phyloP scores from a whole-genome alignment of 2,329 filamentous ascomycete genomes.

The Colletotrichum abscissum region DNA sequence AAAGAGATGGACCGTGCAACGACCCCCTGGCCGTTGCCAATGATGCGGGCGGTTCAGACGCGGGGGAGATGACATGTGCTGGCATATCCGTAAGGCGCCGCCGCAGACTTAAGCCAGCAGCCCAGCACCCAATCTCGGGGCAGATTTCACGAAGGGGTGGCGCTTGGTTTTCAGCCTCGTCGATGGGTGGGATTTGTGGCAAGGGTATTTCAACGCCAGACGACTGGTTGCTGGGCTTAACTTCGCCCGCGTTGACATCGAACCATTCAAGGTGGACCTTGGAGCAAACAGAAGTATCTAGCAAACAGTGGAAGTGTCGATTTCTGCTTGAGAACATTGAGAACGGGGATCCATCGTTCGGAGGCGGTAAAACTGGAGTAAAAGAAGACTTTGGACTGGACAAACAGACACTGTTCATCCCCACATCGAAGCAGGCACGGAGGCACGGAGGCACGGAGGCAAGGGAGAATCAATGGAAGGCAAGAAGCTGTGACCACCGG shows the following conservation, averaged over 20 bases:
- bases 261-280: background rate
- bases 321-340: conserved; percentile 2
- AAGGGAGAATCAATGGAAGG: background rate
- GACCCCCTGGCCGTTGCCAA: background rate
- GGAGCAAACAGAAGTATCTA: conserved; percentile 3
- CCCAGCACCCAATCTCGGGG: background rate
- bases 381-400: no score
- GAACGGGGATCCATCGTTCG: background rate
- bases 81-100: background rate
- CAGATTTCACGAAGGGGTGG: background rate
- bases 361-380: background rate
- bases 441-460: background rate
- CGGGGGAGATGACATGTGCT: conserved; percentile 13
- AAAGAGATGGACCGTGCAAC: conserved; percentile 24
- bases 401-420: background rate
- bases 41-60: background rate
- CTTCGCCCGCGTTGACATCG: background rate
- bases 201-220: background rate
- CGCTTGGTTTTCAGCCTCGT: conserved; percentile 24
- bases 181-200: conserved; percentile 6
- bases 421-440: background rate
- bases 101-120: background rate
- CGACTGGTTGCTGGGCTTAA: background rate
- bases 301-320: conserved; percentile 11
- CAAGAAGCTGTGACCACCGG: background rate